Conservation (phyloP, 1,139 yeast genomes). For the Saccharomyces hybrid region DNA sequence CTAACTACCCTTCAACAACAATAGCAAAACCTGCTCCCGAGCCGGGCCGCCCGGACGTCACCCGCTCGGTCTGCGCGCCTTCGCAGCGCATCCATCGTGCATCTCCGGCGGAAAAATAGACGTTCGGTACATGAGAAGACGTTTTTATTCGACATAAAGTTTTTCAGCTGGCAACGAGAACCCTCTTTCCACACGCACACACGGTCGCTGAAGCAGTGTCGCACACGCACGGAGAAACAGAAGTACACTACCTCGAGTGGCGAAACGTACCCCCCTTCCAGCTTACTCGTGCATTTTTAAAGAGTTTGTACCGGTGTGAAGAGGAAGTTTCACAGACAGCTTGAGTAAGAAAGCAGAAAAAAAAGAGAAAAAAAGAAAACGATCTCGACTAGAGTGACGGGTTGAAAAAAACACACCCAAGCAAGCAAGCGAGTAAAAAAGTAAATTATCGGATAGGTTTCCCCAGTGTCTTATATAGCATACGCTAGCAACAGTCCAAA, state of each 20-base stretch:
- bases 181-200: background rate
- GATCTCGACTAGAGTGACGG: background rate
- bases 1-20: background rate
- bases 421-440: background rate
- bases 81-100: slow-evolving; percentile 1
- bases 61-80: background rate
- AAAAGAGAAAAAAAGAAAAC: background rate
- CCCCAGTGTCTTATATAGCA: background rate
- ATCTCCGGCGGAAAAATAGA: slow-evolving; percentile 1
- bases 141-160: slow-evolving; percentile 1
- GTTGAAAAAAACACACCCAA: background rate
- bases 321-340: background rate
- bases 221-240: background rate
- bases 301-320: background rate
- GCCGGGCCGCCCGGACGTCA: background rate
- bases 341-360: background rate
- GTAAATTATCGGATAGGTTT: background rate
- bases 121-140: slow-evolving; percentile 1
- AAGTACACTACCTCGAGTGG: background rate
- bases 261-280: too few relatives aligned
- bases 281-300: background rate
- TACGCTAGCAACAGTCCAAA: background rate
- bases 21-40: background rate
- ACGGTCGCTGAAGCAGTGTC: background rate
- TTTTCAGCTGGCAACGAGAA: slow-evolving; percentile 1